Evolutionary conservation across 140 eudicot genomes (phyloP).

Genomic region (Erigeron philadelphicus): DNA sequence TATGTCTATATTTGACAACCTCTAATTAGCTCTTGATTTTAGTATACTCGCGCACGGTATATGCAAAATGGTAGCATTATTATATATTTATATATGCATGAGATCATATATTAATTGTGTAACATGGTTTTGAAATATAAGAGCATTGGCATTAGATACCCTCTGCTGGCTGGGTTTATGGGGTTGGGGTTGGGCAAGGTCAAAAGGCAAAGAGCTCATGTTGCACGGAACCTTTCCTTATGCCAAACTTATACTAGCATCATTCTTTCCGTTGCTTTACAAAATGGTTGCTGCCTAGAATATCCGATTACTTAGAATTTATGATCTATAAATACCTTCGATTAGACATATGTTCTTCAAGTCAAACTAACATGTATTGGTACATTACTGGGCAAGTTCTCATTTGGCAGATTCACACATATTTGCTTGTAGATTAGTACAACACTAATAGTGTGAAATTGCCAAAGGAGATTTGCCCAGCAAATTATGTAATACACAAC

Average conservation of each 20-base stretch:
- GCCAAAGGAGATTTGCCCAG: constrained; percentile 28
- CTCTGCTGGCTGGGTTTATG: no score
- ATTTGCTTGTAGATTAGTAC: not conserved
- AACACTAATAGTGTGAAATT: not conserved
- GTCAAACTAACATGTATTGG: not conserved
- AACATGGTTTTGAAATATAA: not conserved
- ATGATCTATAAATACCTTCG: not conserved
- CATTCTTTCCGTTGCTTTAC: not conserved
- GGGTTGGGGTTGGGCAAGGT: no score
- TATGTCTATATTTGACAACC: no score
- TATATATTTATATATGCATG: no score
- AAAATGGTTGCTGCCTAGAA: not conserved
- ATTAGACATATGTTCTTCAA: not conserved
- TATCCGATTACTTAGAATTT: not conserved
- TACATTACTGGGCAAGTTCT: constrained; percentile 17
- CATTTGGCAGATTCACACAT: constrained; percentile 7
- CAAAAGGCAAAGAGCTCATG: not conserved
- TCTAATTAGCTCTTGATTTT: no score
- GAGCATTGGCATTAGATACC: not conserved
- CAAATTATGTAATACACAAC: not conserved
- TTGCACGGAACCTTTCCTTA: not conserved
- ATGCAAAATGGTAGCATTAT: no score
- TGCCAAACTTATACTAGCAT: not conserved
- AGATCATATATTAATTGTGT: no score
- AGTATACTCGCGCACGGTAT: no score